Evolutionary conservation across 2,329 filamentous ascomycete genomes (phyloP), one percentile per base, ranked within the genome.

Genomic region (Taxawa tesnikishii): DNA sequence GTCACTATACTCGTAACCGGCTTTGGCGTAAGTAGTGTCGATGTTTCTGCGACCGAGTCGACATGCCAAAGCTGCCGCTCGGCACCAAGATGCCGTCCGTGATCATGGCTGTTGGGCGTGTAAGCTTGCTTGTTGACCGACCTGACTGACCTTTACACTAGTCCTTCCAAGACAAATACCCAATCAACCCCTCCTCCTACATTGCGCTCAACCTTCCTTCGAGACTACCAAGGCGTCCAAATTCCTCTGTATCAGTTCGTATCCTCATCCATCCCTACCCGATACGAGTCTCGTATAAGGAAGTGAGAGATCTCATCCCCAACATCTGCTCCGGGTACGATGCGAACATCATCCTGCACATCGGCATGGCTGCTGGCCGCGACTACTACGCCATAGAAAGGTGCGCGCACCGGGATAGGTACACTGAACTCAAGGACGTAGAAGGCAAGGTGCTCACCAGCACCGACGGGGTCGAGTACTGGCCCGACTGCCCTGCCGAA

Each of bases 151-250:
- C n/a, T 13, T 9, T 27, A 17, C 34, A 15, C 24, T 41, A 88
- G 82, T 79, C 84, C 2, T 93, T 92, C 55, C 75, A 78, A 45
- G 65, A 77, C 27, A 76, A 77, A 25, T 53, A 50, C 48, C 72
- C 75, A 16, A 60, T 77, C 38, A 93, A 93, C 50, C 83, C 84
- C 6, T 84, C 83, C 3, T 87, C 74, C 68, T 71, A 87, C 49
- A 87, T 93, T 49, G 75, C 79, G 29, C 67, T 64, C 15, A 63
- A 61, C 13, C 70, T 92, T n/a, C 77, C 83, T 3, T 54, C 68
- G 3, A 68, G 70, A 43, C 68, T 87, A 4, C 70, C 74, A 17
- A 23, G 38, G 31, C 38, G 38, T 29, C 25, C 40, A n/a, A 23
- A 34, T 19, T 45, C 42, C 34, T 49, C 43, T 44, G 49, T 45